phyloP scores from a whole-genome alignment of 2,329 filamentous ascomycete genomes.

The Dactylellina haptotyla region DNA sequence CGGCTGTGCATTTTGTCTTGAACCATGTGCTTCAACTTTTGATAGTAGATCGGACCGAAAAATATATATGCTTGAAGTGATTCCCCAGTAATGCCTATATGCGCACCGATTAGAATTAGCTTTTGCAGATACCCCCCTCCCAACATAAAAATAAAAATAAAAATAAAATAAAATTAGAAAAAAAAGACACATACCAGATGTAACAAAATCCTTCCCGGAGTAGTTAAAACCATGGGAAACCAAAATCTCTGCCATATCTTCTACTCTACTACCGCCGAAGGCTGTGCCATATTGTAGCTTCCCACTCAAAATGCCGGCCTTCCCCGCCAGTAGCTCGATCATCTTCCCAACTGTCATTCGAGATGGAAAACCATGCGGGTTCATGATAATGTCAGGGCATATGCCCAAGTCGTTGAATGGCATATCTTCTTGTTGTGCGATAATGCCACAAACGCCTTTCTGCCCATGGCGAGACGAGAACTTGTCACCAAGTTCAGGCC shows the following conservation, averaged over 20 bases:
- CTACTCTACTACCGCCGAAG: constrained; percentile 84
- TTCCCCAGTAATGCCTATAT: constrained; percentile 90
- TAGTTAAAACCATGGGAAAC: constrained; percentile 92
- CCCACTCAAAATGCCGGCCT: constrained; percentile 87
- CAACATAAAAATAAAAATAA: background rate
- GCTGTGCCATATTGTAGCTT: constrained; percentile 88
- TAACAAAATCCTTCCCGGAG: constrained; percentile 96
- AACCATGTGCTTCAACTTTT: constrained; percentile 99
- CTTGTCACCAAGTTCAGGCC: constrained; percentile 96
- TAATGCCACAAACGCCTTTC: constrained; percentile 96
- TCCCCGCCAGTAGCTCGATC: constrained; percentile 92
- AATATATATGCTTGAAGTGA: constrained; percentile 95
- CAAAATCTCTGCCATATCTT: constrained; percentile 87
- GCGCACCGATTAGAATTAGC: too few relatives aligned
- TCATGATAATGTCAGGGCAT: constrained; percentile 99
- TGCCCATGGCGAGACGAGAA: constrained; percentile 98
- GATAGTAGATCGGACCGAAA: constrained; percentile 98
- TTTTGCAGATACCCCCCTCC: too few relatives aligned
- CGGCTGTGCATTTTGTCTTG: constrained; percentile 99
- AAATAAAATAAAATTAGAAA: background rate
- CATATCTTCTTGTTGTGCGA: constrained; percentile 95
- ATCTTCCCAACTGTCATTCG: constrained; percentile 99
- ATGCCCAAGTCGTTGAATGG: constrained; percentile 92
- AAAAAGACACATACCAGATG: constrained; percentile 67
- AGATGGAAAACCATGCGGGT: constrained; percentile 98